A percentile compares a stretch with the other conserved stretches of the same genome.
These are phyloP conservation scores for Lentinula lateritia DNA, from an alignment of 768 basidiomycete genomes.

Conservation along the genomic window DNA sequence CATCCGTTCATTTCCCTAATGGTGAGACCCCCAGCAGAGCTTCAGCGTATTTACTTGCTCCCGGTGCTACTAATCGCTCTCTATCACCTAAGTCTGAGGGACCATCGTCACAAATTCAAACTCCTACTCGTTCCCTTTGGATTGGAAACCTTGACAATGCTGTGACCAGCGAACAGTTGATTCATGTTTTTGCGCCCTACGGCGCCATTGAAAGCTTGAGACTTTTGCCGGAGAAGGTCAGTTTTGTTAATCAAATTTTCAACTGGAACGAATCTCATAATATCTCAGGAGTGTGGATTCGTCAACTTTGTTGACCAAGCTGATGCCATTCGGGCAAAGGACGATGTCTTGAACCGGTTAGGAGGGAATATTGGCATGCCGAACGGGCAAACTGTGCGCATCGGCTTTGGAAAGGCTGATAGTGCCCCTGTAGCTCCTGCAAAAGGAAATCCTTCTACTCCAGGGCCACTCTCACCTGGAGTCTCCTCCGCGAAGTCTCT, in stretches of 20 bases:
- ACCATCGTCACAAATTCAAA: slow-evolving; percentile 72
- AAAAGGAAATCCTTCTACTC: slow-evolving; percentile 63
- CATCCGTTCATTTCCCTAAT: slow-evolving; percentile 68
- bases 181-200: slow-evolving; percentile 93
- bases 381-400: slow-evolving; percentile 92
- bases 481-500: slow-evolving; percentile 37
- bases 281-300: slow-evolving; percentile 88
- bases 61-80: slow-evolving; percentile 65
- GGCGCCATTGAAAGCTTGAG: slow-evolving; percentile 95
- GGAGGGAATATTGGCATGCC: slow-evolving; percentile 93
- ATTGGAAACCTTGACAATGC: slow-evolving; percentile 96
- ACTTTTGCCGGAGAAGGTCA: slow-evolving; percentile 93
- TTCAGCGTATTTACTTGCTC: slow-evolving; percentile 64
- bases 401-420: slow-evolving; percentile 97
- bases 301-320: slow-evolving; percentile 96
- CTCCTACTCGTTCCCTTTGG: slow-evolving; percentile 95
- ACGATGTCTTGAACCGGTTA: slow-evolving; percentile 93
- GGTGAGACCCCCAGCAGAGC: slow-evolving; percentile 49
- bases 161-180: slow-evolving; percentile 90
- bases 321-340: slow-evolving; percentile 96
- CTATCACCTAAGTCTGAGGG: slow-evolving; percentile 78
- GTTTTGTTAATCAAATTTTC: slow-evolving; percentile 10
- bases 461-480: slow-evolving; percentile 62
- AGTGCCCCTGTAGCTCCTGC: slow-evolving; percentile 90
- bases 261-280: background rate